Evolutionary conservation across 495 filamentous ascomycete species (phyloP), one percentile per base, ranked within the genome.

Genomic region (Penicillium bialowiezense): DNA sequence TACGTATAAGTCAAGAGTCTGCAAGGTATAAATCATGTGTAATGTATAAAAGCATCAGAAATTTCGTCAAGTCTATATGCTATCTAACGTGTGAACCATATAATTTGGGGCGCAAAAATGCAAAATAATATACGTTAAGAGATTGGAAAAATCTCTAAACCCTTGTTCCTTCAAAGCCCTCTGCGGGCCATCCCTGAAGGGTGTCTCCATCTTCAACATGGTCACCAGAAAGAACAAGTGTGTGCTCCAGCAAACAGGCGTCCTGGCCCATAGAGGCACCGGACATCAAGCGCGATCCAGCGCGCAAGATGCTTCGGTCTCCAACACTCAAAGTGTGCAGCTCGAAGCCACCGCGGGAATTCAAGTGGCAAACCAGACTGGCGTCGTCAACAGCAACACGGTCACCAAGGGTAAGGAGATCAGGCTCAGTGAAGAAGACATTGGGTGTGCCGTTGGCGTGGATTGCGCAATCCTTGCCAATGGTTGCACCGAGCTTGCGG

Each of bases 151-250:
- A 10, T 2, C 18, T 31, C n/a, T 47, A 55, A 31, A 29, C 52
- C 3, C 52, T 47, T 35, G 42, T 50, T 8, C 56, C 48, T 33
- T 52, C 44, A 51, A 70, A 68, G 36, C 54, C 60, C 29, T 72
- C 71, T 2, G 68, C 73, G n/a, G 73, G 74, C 73, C 73, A 78
- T 3, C 73, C 73, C 51, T 78, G 74, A 39, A 69, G 59, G 7
- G 70, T 70, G 33, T 15, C 36, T 1, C 59, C 65, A 38, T 63
- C 63, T 18, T 72, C 71, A 2, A 75, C 73, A 51, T 65, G 59
- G 55, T 78, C 72, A 14, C 73, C 74, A 2, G 65, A 69, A 45
- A 78, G 65, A 7, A 78, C 59, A 13, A 75, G 51, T 2, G 72
- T 78, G 40, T 76, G 72, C 53, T 78, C 72, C 20, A 78, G 38